Base-by-base conservation (phyloP, 2,329 filamentous ascomycete species). In the Fusarium tanahbumbuense region DNA sequence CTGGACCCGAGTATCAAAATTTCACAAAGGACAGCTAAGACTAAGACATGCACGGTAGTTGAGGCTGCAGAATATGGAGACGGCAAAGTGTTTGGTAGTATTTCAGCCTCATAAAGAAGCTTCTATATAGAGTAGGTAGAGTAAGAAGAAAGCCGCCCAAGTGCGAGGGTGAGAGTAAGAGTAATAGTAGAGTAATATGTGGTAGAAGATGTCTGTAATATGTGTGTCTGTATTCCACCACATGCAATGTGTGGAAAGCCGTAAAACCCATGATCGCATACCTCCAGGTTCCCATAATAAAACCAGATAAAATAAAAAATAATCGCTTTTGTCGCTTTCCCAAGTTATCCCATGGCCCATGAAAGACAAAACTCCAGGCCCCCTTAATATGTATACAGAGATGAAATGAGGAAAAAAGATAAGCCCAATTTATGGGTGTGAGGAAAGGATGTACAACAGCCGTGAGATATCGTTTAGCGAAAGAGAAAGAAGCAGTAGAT, bases 321-420 rank as follows among this genome's bases (percentile, higher is more conserved):
- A 45, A 46, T 65, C 68, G 68, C 68, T 71, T 71, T 68, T 70
- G 32, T 64, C 68, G 68, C 64, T 68, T 56, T 68, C 68, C 68
- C 54, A 61, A 55, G 54, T 41, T 42, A 27, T 55, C 41, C 64
- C 41, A 46, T 64, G 48, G 44, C 68, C 64, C 23, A 44, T 46
- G 18, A 44, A 46, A 41, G 25, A 55, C 52, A 64, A 56, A 71
- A 70, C 65, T 72, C 69, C 65, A 60, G 32, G 57, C 47, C 56
- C 48, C 44, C 30, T 50, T 20, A 32, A 47, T 63, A 23, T 71
- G 37, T 56, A 45, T 56, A 55, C 45, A 22, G 66, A 34, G 44
- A 49, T 45, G 41, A 57, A 46, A 45, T 28, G 41, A 27, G 49
- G 41, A 58, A 57, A 30, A 57, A 68, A 50, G 40, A 49, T 52